These are phyloP conservation scores for Puccinia triticina DNA, from an alignment of 1,284 basidiomycete species.

Conservation along the genomic window DNA sequence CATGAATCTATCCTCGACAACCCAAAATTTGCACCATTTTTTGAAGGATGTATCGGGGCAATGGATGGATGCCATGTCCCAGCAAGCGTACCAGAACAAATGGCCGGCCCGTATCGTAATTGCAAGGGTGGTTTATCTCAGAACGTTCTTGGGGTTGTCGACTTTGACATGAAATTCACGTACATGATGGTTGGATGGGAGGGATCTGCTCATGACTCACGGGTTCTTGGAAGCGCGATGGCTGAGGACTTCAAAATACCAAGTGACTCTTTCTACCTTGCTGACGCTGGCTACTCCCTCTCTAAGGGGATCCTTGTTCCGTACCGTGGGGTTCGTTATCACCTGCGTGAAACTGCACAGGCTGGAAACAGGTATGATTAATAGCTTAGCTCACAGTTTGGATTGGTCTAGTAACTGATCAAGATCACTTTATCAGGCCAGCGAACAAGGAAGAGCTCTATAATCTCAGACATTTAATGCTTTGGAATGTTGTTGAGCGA, in stretches of 20 bases:
- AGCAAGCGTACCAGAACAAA: slow-evolving; percentile 55
- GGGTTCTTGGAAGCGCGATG: slow-evolving; percentile 57
- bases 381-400: background rate
- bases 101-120: slow-evolving; percentile 57
- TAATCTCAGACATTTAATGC: slow-evolving; percentile 50
- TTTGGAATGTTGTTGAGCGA: slow-evolving; percentile 52
- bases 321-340: slow-evolving; percentile 54
- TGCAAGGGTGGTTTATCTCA: slow-evolving; percentile 61
- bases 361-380: background rate
- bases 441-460: slow-evolving; percentile 51
- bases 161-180: slow-evolving; percentile 59
- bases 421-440: no score
- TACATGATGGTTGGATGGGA: slow-evolving; percentile 62
- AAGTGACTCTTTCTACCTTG: slow-evolving; percentile 60
- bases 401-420: no score
- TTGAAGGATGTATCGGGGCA: slow-evolving; percentile 61
- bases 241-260: slow-evolving; percentile 59
- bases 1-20: slow-evolving; percentile 53
- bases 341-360: slow-evolving; percentile 53
- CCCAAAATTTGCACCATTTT: slow-evolving; percentile 61
- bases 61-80: slow-evolving; percentile 63
- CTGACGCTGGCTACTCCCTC: slow-evolving; percentile 62
- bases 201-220: slow-evolving; percentile 60
- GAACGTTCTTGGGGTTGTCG: slow-evolving; percentile 60
- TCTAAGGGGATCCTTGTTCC: slow-evolving; percentile 58